Evolutionary conservation across 345 rosid species (phyloP).

Genomic region (Eutrema heterophyllum): DNA sequence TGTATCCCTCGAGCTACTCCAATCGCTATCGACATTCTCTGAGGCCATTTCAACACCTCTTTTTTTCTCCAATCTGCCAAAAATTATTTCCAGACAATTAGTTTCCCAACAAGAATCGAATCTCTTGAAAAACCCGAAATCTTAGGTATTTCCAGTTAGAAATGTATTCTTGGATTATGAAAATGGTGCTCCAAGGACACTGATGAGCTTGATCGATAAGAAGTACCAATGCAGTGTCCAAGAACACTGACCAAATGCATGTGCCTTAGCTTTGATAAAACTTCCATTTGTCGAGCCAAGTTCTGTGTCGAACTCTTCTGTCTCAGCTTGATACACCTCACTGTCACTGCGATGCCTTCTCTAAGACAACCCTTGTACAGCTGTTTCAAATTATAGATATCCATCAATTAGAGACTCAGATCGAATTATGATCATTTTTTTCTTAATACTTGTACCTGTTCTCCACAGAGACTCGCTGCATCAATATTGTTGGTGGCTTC

Average conservation of each 20-base stretch:
- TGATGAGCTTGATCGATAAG: slow-evolving; percentile 83
- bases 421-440: too few relatives aligned
- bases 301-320: too few relatives aligned
- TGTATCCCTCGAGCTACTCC: slow-evolving; percentile 88
- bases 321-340: too few relatives aligned
- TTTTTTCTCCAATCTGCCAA: slow-evolving; percentile 69
- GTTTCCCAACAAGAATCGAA: not conserved
- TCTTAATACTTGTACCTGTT: slow-evolving; percentile 42
- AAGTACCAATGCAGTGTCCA: slow-evolving; percentile 67
- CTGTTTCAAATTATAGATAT: slow-evolving; percentile 33
- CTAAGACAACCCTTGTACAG: slow-evolving; percentile 61
- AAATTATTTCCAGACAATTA: not conserved
- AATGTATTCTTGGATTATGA: slow-evolving; percentile 67
- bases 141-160: slow-evolving; percentile 52
- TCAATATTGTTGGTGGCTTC: slow-evolving; percentile 80
- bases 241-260: slow-evolving; percentile 75
- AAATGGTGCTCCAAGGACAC: slow-evolving; percentile 48
- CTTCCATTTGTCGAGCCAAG: slow-evolving; percentile 66
- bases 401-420: not conserved
- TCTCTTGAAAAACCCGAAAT: not conserved
- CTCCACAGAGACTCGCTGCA: slow-evolving; percentile 55
- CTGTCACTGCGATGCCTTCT: slow-evolving; percentile 58
- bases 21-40: slow-evolving; percentile 74
- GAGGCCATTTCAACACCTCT: slow-evolving; percentile 84
- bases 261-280: slow-evolving; percentile 83